Evolutionary conservation across 2,329 filamentous ascomycete genomes (phyloP), one percentile per base, ranked within the genome.

Genomic region (Xylaria sp.): DNA sequence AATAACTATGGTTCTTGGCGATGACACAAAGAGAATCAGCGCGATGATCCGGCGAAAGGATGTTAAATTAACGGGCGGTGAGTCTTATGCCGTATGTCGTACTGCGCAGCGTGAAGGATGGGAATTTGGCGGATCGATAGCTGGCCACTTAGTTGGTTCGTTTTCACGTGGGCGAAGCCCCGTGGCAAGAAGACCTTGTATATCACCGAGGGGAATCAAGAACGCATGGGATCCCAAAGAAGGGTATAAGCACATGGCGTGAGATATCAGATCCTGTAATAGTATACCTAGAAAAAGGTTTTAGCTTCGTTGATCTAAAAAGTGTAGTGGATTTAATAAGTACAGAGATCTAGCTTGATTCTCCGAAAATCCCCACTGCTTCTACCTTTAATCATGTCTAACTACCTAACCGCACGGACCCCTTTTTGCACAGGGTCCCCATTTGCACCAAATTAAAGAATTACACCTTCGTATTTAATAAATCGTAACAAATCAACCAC

Each of bases 111-210:
- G 78, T 28, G 76, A 76, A 4, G 84, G 83, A 0, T 86, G 78
- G 75, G 76, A 80, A 32, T 85, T 82, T 66, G 83, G 83, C 0
- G 81, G 80, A 0, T 66, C 76, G 48, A 78, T 83, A 59, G 82
- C 84, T 0, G 84, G 84, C 0, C 84, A 86, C 76, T 74, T 86
- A 9, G 81, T 85, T 25, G 84, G 83, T 1, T 77, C 77, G 20
- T 85, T 85, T 61, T 83, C 83, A 5, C 83, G 86, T 70, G 83
- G 85, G 73, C 78, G 83, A 0, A 85, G 85, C 65, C 83, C 83
- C 1, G 78, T 20, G 82, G 85, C 70, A 81, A 80, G 74, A 79
- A 77, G 25, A 73, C 74, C 2, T 73, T 84, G 23, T 85, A 85
- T 65, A 83, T 85, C 58, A 81, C 80, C 0, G 74, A 80, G 52